Conservation (phyloP, 2,329 filamentous ascomycete species). For the Fusarium siculi region DNA sequence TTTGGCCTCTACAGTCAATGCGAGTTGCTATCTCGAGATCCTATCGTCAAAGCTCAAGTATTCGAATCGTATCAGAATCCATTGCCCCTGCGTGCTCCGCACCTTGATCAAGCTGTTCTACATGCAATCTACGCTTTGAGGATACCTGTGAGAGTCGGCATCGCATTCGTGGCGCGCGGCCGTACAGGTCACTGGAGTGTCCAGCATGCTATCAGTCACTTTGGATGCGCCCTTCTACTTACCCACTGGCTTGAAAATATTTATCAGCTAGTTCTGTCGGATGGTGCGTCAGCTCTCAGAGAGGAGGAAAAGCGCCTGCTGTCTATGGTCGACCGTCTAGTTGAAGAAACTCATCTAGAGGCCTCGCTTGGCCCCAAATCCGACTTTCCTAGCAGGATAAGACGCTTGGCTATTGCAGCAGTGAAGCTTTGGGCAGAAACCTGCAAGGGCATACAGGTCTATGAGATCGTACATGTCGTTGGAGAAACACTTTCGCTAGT, state of each 20-base stretch:
- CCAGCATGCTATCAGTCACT: conserved; percentile 21
- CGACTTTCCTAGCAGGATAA: background rate
- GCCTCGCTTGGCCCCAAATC: background rate
- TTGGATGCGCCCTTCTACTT: conserved; percentile 24
- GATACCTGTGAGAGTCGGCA: conserved; percentile 20
- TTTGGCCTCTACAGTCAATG: background rate
- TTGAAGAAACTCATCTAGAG: background rate
- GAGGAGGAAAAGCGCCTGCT: background rate
- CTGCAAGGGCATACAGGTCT: conserved; percentile 26
- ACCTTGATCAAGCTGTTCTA: conserved; percentile 20
- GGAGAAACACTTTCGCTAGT: conserved; percentile 2
- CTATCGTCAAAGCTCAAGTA: background rate
- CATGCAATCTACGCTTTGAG: conserved; percentile 27
- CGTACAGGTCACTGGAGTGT: conserved; percentile 27
- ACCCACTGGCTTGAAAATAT: conserved; percentile 19
- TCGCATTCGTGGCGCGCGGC: conserved; percentile 25
- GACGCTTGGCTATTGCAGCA: conserved; percentile 6
- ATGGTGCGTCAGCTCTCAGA: background rate
- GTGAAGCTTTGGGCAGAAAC: conserved; percentile 26
- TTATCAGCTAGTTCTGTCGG: background rate
- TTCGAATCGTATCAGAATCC: conserved; percentile 2
- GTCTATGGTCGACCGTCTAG: background rate
- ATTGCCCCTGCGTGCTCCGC: conserved; percentile 2
- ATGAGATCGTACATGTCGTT: conserved; percentile 26
- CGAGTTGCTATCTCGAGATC: background rate